phyloP scores from a whole-genome alignment of 1,284 basidiomycete species.

The Ceratobasidium sp. region DNA sequence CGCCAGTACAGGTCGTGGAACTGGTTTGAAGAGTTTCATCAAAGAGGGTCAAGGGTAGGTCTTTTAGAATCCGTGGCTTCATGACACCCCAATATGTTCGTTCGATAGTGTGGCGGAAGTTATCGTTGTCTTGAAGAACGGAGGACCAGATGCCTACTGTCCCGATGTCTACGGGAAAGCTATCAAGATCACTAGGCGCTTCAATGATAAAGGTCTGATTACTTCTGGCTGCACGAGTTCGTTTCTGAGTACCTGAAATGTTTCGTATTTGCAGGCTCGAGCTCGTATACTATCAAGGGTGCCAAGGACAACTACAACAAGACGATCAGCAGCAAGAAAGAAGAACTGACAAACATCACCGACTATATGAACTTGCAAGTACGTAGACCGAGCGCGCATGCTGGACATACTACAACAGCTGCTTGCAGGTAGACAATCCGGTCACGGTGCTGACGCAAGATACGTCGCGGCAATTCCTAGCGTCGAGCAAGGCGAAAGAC shows the following conservation, averaged over 20 bases:
- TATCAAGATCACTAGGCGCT: slow-evolving; percentile 87
- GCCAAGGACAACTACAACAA: slow-evolving; percentile 81
- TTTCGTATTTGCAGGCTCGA: slow-evolving; percentile 68
- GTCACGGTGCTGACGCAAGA: slow-evolving; percentile 96
- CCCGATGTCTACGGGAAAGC: slow-evolving; percentile 85
- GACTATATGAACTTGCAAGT: slow-evolving; percentile 94
- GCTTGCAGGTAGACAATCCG: slow-evolving; percentile 87
- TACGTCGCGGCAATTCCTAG: slow-evolving; percentile 85
- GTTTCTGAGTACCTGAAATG: neutral
- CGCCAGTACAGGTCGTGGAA: slow-evolving; percentile 87
- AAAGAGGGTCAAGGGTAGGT: slow-evolving; percentile 84
- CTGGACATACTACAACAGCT: neutral
- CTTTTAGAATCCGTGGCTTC: neutral
- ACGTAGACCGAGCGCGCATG: neutral
- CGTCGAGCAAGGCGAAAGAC: slow-evolving; percentile 84
- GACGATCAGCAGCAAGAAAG: slow-evolving; percentile 82
- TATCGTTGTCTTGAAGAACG: slow-evolving; percentile 86
- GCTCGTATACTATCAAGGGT: slow-evolving; percentile 88
- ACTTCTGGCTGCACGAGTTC: neutral
- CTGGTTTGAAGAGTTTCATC: slow-evolving; percentile 90
- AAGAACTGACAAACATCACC: slow-evolving; percentile 88
- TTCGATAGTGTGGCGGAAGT: slow-evolving; percentile 77
- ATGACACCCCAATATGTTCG: slow-evolving; percentile 1
- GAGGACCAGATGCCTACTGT: slow-evolving; percentile 90
- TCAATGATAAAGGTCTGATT: slow-evolving; percentile 60